Evolutionary conservation across 1,284 basidiomycete genomes (phyloP).

Genomic region (Moesziomyces sp.): DNA sequence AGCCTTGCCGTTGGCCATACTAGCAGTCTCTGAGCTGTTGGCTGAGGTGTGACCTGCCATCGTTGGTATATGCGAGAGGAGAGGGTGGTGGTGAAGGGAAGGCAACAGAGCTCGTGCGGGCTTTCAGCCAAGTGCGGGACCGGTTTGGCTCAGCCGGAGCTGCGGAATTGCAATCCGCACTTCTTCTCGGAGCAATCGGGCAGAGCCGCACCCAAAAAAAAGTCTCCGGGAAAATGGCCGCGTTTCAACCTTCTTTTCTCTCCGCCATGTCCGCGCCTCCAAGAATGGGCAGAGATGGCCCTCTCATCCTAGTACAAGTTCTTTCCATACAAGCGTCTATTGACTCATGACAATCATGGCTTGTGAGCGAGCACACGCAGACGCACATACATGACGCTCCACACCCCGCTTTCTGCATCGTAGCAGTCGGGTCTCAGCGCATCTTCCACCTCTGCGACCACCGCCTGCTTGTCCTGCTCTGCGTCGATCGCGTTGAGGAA

Average conservation of each 20-base stretch:
- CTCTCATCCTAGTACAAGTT: not conserved
- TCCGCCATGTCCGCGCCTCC: not conserved
- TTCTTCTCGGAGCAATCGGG: not conserved
- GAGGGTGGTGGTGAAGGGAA: not conserved
- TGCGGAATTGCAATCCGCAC: conserved; percentile 4
- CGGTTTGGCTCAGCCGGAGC: not conserved
- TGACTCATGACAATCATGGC: not conserved
- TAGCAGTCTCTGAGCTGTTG: not conserved
- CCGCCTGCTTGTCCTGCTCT: conserved; percentile 8
- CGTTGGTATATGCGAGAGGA: not conserved
- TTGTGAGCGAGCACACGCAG: conserved; percentile 31
- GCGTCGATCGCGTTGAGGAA: conserved; percentile 27
- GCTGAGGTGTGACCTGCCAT: not conserved
- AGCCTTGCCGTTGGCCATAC: not conserved
- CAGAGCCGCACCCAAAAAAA: conserved; percentile 1
- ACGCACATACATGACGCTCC: conserved; percentile 44
- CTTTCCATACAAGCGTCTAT: not conserved
- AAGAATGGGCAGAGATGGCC: too few relatives aligned
- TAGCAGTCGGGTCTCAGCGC: conserved; percentile 23
- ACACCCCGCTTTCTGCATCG: conserved; percentile 12
- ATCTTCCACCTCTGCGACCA: conserved; percentile 25
- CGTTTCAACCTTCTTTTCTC: not conserved
- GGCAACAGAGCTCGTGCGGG: not conserved
- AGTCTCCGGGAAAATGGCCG: conserved; percentile 22
- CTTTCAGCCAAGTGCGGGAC: too few relatives aligned